A percentile compares a stretch with the other conserved stretches of the same genome.
These are phyloP conservation scores for Phytophthora constricta DNA, from an alignment of 352 stramenopile genomes.

Conservation along the genomic window DNA sequence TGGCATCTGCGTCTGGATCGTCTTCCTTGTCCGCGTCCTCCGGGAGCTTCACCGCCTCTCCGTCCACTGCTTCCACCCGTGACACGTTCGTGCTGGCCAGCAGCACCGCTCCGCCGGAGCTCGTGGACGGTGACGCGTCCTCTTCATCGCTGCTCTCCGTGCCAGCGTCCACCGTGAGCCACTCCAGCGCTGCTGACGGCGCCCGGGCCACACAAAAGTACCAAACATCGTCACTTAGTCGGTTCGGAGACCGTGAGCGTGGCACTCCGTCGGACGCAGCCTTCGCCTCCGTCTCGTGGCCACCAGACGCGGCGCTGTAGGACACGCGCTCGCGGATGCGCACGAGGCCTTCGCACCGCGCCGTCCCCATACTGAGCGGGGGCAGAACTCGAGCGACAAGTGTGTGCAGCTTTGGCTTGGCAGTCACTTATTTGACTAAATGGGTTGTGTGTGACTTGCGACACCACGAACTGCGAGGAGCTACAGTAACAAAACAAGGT, in stretches of 20 bases:
- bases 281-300: conserved; percentile 19
- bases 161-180: conserved; percentile 46
- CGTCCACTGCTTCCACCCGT: conserved; percentile 51
- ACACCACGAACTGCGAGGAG: too few relatives aligned
- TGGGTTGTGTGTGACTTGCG: too few relatives aligned
- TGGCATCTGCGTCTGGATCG: not conserved
- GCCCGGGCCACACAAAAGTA: conserved; percentile 49
- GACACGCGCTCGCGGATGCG: conserved; percentile 46
- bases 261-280: not conserved
- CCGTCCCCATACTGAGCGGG: conserved; percentile 28
- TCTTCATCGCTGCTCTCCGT: conserved; percentile 42
- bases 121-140: conserved; percentile 8
- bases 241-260: conserved; percentile 13
- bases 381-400: too few relatives aligned
- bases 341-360: conserved; percentile 46
- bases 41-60: conserved; percentile 38
- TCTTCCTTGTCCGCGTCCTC: conserved; percentile 9
- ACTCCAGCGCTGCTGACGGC: conserved; percentile 37
- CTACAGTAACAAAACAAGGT: too few relatives aligned
- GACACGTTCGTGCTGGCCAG: conserved; percentile 45
- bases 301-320: conserved; percentile 19
- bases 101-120: conserved; percentile 28
- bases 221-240: conserved; percentile 52
- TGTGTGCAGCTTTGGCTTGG: too few relatives aligned
- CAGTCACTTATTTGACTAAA: too few relatives aligned